Evolutionary conservation across 2,329 filamentous ascomycete genomes (phyloP).

Genomic region (Fonsecaea erecta): DNA sequence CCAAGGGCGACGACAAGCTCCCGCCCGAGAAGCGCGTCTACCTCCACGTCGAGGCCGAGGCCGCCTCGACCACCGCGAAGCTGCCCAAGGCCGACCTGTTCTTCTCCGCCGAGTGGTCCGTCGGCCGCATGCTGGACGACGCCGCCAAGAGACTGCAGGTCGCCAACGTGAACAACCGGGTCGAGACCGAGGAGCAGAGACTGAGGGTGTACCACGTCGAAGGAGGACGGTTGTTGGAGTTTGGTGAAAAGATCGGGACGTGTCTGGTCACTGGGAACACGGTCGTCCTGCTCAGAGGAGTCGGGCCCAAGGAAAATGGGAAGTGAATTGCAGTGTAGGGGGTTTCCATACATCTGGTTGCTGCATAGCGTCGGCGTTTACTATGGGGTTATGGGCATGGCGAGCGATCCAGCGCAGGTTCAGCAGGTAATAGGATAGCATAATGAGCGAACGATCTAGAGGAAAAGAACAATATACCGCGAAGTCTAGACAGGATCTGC

Average conservation of each 20-base stretch:
- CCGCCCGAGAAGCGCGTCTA: constrained; percentile 85
- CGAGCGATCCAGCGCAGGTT: not conserved
- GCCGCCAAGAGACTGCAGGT: constrained; percentile 49
- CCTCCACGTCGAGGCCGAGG: constrained; percentile 81
- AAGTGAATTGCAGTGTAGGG: not conserved
- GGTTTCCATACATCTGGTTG: not conserved
- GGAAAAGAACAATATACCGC: not conserved
- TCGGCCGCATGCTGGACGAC: constrained; percentile 66
- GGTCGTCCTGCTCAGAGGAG: constrained; percentile 82
- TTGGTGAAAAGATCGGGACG: constrained; percentile 80
- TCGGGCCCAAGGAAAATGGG: constrained; percentile 66
- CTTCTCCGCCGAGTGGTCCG: constrained; percentile 83
- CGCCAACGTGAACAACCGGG: constrained; percentile 53
- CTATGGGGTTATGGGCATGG: not conserved
- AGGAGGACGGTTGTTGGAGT: constrained; percentile 82
- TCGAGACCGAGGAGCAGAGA: constrained; percentile 65
- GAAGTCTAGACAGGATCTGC: not conserved
- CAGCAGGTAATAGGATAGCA: not conserved
- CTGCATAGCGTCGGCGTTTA: constrained; percentile 30
- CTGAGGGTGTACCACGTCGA: constrained; percentile 92
- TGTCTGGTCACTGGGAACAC: constrained; percentile 82
- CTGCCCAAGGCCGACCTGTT: constrained; percentile 81
- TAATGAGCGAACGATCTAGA: not conserved
- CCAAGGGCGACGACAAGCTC: constrained; percentile 87
- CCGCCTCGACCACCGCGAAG: constrained; percentile 78